Percentiles rank a stretch among this genome's conserved stretches.
phyloP scores from a whole-genome alignment of 345 rosid genomes.

The Excoecaria agallocha region DNA sequence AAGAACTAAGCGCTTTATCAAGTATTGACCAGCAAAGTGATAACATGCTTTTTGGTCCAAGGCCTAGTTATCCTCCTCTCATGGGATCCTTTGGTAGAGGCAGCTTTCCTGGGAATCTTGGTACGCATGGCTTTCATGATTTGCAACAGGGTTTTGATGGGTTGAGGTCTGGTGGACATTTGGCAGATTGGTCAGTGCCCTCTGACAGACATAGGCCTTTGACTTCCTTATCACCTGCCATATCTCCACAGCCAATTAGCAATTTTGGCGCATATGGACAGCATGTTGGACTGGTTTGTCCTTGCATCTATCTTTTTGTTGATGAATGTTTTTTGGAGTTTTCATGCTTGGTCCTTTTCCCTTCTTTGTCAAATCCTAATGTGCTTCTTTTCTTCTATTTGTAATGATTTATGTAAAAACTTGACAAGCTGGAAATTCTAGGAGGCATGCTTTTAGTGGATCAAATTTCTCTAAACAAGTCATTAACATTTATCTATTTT shows the following conservation, averaged over 20 bases:
- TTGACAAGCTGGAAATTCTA: neutral
- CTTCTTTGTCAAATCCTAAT: neutral
- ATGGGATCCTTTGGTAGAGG: conserved; percentile 70
- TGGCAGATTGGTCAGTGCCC: conserved; percentile 79
- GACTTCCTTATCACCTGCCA: conserved; percentile 58
- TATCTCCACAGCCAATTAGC: conserved; percentile 74
- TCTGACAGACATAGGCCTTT: conserved; percentile 65
- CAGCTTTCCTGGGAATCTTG: conserved; percentile 49
- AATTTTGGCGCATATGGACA: conserved; percentile 60
- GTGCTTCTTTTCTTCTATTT: neutral
- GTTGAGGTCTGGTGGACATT: conserved; percentile 63
- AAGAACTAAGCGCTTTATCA: conserved; percentile 54
- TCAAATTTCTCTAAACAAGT: neutral
- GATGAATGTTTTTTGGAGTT: neutral
- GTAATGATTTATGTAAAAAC: neutral
- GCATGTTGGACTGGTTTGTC: conserved; percentile 62
- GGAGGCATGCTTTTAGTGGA: neutral
- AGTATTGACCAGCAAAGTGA: conserved; percentile 72
- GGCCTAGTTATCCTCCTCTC: conserved; percentile 64
- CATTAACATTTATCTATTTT: neutral
- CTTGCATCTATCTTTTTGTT: conserved; percentile 7
- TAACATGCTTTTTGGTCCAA: conserved; percentile 60
- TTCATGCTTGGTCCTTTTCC: neutral
- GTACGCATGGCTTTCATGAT: conserved; percentile 62
- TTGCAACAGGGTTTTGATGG: conserved; percentile 73